Conservation (phyloP, 345 rosid species). For the Eucalyptus sideroxylon region DNA sequence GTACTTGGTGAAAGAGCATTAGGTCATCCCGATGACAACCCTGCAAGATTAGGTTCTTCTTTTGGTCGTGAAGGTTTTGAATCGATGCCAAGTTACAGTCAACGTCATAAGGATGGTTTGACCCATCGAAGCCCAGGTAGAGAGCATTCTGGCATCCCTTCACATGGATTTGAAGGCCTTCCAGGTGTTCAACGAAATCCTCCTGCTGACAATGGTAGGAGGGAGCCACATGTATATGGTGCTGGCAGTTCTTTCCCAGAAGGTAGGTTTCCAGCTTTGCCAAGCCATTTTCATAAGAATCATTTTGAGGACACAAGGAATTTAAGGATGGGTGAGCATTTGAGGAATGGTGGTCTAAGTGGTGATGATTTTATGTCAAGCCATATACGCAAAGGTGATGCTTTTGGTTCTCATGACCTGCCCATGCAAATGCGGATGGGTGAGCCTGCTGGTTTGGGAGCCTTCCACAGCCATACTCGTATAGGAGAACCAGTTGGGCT, state of each 20-base stretch:
- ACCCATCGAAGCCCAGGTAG: slow-evolving; percentile 45
- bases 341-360: slow-evolving; percentile 16
- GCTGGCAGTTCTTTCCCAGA: slow-evolving; percentile 19
- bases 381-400: slow-evolving; percentile 40
- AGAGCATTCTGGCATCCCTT: slow-evolving; percentile 22
- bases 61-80: slow-evolving; percentile 20
- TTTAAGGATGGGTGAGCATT: slow-evolving; percentile 15
- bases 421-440: slow-evolving; percentile 12
- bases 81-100: slow-evolving; percentile 22
- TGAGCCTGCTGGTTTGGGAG: slow-evolving; percentile 23
- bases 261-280: slow-evolving; percentile 24
- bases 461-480: slow-evolving; percentile 4
- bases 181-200: slow-evolving; percentile 6
- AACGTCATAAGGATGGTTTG: slow-evolving; percentile 20
- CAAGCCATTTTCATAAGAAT: slow-evolving; percentile 24
- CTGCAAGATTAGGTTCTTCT: slow-evolving; percentile 22
- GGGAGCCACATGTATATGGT: slow-evolving; percentile 22
- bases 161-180: slow-evolving; percentile 22
- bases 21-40: slow-evolving; percentile 18
- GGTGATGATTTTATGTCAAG: slow-evolving; percentile 24
- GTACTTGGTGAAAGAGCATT: slow-evolving; percentile 19
- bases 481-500: not conserved
- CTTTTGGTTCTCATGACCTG: slow-evolving; percentile 25
- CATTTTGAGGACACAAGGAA: slow-evolving; percentile 45
- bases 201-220: slow-evolving; percentile 25